These are phyloP conservation scores for Penicillium egyptiacum DNA, from an alignment of 495 filamentous ascomycete genomes.

Conservation along the genomic window DNA sequence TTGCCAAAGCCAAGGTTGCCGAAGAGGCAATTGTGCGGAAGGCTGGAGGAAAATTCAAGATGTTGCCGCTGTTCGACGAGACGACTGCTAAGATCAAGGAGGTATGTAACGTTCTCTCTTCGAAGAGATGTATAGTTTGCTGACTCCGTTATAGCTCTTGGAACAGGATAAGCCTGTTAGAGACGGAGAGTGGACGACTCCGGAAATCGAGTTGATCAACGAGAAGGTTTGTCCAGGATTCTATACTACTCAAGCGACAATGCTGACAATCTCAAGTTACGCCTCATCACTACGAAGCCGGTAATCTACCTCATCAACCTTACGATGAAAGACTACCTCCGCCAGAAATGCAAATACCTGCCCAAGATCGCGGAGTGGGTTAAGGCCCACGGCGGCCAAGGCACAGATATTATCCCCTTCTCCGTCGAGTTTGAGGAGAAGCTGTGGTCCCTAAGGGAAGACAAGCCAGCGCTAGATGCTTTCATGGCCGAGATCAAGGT, in stretches of 20 bases:
- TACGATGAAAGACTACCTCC: neutral
- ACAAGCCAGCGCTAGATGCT: neutral
- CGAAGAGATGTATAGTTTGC: neutral
- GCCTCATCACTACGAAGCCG: constrained; percentile 2
- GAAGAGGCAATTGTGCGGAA: constrained; percentile 4
- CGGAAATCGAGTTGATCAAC: constrained; percentile 3
- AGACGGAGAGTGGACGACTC: constrained; percentile 1
- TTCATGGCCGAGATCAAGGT: constrained; percentile 2
- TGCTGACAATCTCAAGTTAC: neutral
- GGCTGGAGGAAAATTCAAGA: constrained; percentile 1
- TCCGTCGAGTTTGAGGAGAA: constrained; percentile 5
- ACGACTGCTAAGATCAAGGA: neutral
- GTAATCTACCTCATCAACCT: constrained; percentile 2
- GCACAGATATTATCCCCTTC: neutral
- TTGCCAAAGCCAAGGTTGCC: constrained; percentile 1
- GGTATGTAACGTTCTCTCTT: neutral
- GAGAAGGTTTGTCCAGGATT: constrained; percentile 1
- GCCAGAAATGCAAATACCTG: constrained; percentile 2
- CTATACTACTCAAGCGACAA: neutral
- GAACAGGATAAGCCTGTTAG: constrained; percentile 3
- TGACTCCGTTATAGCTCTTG: neutral
- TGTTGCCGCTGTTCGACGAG: constrained; percentile 1
- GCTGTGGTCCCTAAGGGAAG: neutral
- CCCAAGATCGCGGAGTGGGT: constrained; percentile 3
- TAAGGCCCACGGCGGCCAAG: neutral